phyloP scores from a whole-genome alignment of 2,329 filamentous ascomycete species.

The Clarireedia monteithiana region DNA sequence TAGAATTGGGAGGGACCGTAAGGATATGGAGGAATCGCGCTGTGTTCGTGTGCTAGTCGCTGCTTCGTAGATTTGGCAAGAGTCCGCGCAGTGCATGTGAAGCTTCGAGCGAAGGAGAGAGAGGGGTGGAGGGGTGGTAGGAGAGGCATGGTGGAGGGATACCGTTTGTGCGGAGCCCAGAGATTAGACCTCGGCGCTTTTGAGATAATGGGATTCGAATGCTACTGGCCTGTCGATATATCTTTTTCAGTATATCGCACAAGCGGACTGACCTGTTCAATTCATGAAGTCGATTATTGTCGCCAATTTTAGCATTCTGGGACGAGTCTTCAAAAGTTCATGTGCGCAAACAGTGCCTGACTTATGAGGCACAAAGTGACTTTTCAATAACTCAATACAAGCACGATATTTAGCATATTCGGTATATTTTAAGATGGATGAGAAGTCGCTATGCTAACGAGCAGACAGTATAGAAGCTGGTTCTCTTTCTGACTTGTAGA shows the following conservation, averaged over 20 bases:
- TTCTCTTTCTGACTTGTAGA: no score
- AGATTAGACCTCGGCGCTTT: background rate
- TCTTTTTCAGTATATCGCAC: background rate
- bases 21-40: constrained; percentile 54
- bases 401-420: no score
- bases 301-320: no score
- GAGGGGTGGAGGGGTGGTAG: constrained; percentile 20
- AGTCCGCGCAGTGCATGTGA: constrained; percentile 24
- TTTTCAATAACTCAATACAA: no score
- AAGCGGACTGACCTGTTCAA: no score
- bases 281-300: no score
- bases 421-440: no score
- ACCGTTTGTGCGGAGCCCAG: background rate
- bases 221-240: background rate
- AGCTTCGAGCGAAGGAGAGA: constrained; percentile 26
- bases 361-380: no score
- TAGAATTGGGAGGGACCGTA: constrained; percentile 63
- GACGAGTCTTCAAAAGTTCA: no score
- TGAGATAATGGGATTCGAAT: background rate
- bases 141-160: constrained; percentile 17
- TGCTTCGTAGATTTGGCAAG: constrained; percentile 31
- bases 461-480: no score
- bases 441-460: no score
- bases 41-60: constrained; percentile 28
- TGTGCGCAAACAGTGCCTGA: no score